Base-by-base conservation (phyloP, 352 stramenopile species). In the Hyaloperonospora arabidopsidis region DNA sequence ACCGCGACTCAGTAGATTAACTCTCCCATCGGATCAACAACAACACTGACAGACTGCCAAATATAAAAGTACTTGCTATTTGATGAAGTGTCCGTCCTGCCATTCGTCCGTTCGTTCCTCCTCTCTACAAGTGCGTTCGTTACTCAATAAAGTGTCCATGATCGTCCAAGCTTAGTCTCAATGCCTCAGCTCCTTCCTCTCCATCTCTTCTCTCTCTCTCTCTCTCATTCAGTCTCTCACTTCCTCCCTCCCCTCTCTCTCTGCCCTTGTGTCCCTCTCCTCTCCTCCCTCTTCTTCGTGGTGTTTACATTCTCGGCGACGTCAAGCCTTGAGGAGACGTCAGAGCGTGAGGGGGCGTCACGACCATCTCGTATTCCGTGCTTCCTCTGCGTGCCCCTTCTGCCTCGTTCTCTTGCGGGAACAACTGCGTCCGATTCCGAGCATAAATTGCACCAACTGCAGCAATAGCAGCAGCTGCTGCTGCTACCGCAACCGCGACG, bases 321-420 rank as follows among this genome's bases (percentile, higher is more conserved):
- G 59, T 70, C 13, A 70, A 58, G 5, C 40, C 17, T 22, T 14
- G 35, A 15, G 49, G 45, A 32, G 34, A 59, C 2, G 50, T 56
- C 23, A 59, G 10, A 6, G 32, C 47, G 32, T 71, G 61, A 6
- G 56, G 44, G 22, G 64, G 64, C 34, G 64, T 72, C 35, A 68
- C 23, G 1, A 45, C 64, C 60, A 68, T 68, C 40, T 68, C 64
- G 52, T 72, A 72, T 44, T 72, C 64, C 23, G 62, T 41, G 44
- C 64, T 72, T 39, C 47, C 38, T 19, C 60, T 52, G 39, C 54
- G 59, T 46, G 54, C 50, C 12, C 49, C 54, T 11, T 59, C 45
- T 6, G 52, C 54, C 50, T 14, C 49, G 59, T 11, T 59, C 45
- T 6, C 47, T 14, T 2, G 44, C 34, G 11, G 49, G 45, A 2